Conservation (phyloP, 1,284 basidiomycete species). For the Cutaneotrichosporon sp. region DNA sequence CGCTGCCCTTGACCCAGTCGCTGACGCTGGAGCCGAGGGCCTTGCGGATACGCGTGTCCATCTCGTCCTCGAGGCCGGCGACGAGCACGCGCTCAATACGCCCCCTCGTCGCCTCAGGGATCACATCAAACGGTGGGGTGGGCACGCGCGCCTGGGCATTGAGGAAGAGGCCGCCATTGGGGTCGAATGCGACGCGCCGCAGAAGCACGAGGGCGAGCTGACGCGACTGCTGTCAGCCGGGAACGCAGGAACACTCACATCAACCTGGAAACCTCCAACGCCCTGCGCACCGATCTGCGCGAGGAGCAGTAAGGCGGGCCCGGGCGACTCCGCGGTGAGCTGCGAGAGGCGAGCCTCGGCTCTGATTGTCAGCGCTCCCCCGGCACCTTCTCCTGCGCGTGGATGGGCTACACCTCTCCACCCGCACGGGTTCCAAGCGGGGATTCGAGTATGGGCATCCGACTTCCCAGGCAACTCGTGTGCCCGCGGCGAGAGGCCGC, state of each 20-base stretch:
- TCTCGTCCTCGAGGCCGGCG: constrained; percentile 48
- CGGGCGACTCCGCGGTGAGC: constrained; percentile 34
- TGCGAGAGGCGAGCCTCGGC: constrained; percentile 40
- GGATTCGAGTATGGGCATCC: too few relatives aligned
- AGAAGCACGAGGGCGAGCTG: constrained; percentile 43
- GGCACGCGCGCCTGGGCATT: constrained; percentile 30
- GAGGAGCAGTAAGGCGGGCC: constrained; percentile 39
- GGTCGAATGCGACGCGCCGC: constrained; percentile 39
- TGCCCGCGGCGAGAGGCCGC: too few relatives aligned
- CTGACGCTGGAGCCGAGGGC: constrained; percentile 44
- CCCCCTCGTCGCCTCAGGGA: constrained; percentile 35
- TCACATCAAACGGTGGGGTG: constrained; percentile 42
- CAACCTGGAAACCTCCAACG: constrained; percentile 49
- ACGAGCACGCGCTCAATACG: constrained; percentile 46
- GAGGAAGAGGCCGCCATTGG: constrained; percentile 23
- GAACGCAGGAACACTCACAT: constrained; percentile 31
- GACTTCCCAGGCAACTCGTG: too few relatives aligned
- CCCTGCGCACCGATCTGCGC: constrained; percentile 48
- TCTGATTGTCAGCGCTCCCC: constrained; percentile 27
- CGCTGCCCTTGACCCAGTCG: constrained; percentile 42
- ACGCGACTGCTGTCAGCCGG: constrained; percentile 34
- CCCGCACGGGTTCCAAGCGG: too few relatives aligned
- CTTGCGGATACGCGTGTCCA: constrained; percentile 44
- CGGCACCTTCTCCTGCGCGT: too few relatives aligned
- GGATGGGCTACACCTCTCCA: too few relatives aligned